phyloP scores from a whole-genome alignment of 2,329 filamentous ascomycete genomes.

The Colletotrichum karsti region DNA sequence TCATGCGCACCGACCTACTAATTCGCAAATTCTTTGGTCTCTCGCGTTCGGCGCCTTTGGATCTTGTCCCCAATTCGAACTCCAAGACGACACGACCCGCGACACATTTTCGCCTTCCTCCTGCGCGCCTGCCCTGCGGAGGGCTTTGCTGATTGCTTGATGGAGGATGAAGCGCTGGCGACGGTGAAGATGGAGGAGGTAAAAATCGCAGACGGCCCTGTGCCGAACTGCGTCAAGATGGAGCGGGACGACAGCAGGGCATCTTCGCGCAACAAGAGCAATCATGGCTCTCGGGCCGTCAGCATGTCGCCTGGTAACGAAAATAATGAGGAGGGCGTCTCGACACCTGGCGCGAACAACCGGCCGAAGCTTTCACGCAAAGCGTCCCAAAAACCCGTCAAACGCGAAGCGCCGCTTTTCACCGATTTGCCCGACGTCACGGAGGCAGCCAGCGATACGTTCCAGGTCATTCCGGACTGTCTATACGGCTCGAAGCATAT shows the following conservation, averaged over 20 bases:
- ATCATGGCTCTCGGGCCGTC: slow-evolving; percentile 47
- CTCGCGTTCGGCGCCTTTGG: background rate
- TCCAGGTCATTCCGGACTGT: slow-evolving; percentile 85
- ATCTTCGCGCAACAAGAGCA: slow-evolving; percentile 48
- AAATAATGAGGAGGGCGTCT: slow-evolving; percentile 58
- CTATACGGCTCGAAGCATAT: slow-evolving; percentile 92
- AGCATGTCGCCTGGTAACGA: slow-evolving; percentile 53
- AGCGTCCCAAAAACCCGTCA: slow-evolving; percentile 46
- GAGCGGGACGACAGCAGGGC: slow-evolving; percentile 48
- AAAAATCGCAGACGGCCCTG: slow-evolving; percentile 50
- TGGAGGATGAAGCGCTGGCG: slow-evolving; percentile 52
- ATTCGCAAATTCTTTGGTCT: background rate
- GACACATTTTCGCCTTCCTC: slow-evolving; percentile 5
- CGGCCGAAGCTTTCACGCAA: slow-evolving; percentile 62
- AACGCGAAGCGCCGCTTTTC: slow-evolving; percentile 73
- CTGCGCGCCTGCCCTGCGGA: slow-evolving; percentile 18
- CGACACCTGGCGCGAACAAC: slow-evolving; percentile 59
- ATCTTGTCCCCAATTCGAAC: background rate
- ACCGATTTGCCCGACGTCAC: slow-evolving; percentile 81
- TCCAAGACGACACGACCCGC: slow-evolving; percentile 16
- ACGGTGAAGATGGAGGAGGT: slow-evolving; percentile 52
- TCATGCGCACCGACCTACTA: slow-evolving; percentile 17
- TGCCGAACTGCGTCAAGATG: slow-evolving; percentile 43
- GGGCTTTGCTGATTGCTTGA: slow-evolving; percentile 30
- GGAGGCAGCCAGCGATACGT: slow-evolving; percentile 76